Evolutionary conservation across 805 yeast genomes (phyloP).

Genomic region (Yamadazyma paraphyllophila): DNA sequence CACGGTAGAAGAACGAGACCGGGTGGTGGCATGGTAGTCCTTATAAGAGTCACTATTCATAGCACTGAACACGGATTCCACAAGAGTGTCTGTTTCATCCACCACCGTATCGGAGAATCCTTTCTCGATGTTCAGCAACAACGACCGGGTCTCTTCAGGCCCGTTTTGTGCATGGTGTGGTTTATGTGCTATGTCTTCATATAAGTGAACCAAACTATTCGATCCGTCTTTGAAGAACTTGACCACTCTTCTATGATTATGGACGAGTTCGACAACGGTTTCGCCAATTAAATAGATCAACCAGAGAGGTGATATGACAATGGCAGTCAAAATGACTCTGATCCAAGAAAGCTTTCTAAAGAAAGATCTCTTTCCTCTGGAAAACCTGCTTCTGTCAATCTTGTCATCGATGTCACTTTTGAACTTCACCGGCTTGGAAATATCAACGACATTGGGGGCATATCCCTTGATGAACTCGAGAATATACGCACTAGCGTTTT

Average conservation of each 20-base stretch:
- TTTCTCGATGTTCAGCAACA: constrained; percentile 14
- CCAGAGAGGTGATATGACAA: constrained; percentile 64
- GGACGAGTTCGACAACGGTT: constrained; percentile 36
- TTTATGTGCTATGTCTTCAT: constrained; percentile 12
- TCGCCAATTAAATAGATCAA: constrained; percentile 51
- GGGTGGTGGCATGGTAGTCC: constrained; percentile 7
- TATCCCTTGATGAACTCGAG: constrained; percentile 50
- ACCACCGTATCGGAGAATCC: constrained; percentile 36
- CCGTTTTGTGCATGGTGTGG: background rate
- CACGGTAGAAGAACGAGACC: background rate
- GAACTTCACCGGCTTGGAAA: constrained; percentile 40
- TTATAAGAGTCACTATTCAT: constrained; percentile 38
- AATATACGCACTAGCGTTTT: constrained; percentile 33
- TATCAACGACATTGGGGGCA: constrained; percentile 57
- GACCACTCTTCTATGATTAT: constrained; percentile 26
- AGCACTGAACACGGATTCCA: constrained; percentile 64
- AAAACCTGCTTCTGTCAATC: background rate
- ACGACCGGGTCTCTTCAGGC: constrained; percentile 1
- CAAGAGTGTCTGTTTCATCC: constrained; percentile 61
- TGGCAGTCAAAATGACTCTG: constrained; percentile 41
- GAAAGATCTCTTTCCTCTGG: constrained; percentile 26
- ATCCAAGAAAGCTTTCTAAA: constrained; percentile 49
- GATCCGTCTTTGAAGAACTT: constrained; percentile 27
- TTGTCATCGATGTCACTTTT: constrained; percentile 4
- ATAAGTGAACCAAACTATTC: constrained; percentile 27